Evolutionary conservation across 208 protist genomes (phyloP).

Genomic region (Naegleria lovaniensis): DNA sequence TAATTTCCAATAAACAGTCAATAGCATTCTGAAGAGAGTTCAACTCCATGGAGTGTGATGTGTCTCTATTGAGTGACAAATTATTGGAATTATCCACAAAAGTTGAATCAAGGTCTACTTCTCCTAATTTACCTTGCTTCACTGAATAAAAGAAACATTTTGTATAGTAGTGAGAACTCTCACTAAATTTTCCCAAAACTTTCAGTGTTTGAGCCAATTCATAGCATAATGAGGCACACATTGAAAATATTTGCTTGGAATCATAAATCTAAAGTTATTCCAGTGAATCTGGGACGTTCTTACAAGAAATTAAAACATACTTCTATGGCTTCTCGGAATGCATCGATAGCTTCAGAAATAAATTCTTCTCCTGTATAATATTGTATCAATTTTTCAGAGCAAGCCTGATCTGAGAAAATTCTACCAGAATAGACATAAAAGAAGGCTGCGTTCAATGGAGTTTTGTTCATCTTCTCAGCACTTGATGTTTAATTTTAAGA

Average conservation of each 20-base stretch:
- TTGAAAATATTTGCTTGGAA: background rate
- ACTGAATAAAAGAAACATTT: background rate
- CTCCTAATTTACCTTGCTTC: background rate
- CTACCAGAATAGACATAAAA: conserved; percentile 6
- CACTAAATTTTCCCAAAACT: background rate
- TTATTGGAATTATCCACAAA: background rate
- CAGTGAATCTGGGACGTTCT: background rate
- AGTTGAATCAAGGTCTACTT: background rate
- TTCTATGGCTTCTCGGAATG: background rate
- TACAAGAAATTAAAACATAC: background rate
- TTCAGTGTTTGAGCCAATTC: background rate
- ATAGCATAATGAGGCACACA: background rate
- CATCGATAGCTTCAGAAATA: background rate
- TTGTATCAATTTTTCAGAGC: background rate
- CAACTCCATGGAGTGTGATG: background rate
- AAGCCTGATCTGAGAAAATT: background rate
- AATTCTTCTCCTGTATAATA: conserved; percentile 26
- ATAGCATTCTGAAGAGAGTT: background rate
- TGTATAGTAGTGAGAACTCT: background rate
- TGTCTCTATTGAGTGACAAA: background rate
- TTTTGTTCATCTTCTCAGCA: background rate
- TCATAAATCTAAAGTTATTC: background rate
- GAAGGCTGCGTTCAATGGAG: background rate
- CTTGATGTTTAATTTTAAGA: too few relatives aligned
- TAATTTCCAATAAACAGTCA: conserved; percentile 11